phyloP scores from a whole-genome alignment of 345 rosid species.

The Microthlaspi erraticum region DNA sequence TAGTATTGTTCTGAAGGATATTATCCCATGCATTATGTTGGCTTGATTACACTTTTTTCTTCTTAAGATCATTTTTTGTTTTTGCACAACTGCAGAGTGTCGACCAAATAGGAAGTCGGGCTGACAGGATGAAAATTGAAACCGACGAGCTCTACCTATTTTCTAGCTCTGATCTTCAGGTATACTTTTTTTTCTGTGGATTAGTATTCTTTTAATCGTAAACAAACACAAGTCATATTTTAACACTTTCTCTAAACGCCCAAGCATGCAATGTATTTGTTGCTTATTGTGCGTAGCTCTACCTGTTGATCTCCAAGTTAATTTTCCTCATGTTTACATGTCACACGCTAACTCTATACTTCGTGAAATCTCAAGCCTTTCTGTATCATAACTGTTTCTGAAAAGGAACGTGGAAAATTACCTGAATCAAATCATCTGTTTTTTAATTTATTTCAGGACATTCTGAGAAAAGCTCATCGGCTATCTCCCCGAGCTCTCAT shows the following conservation, averaged over 20 bases:
- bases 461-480: constrained; percentile 62
- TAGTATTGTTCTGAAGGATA: constrained; percentile 19
- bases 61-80: neutral
- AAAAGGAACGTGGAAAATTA: constrained; percentile 9
- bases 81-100: constrained; percentile 63
- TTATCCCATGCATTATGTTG: constrained; percentile 2
- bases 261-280: neutral
- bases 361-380: constrained; percentile 21
- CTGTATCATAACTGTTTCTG: constrained; percentile 12
- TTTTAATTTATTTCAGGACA: constrained; percentile 61
- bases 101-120: constrained; percentile 90
- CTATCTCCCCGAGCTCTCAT: constrained; percentile 77
- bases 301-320: constrained; percentile 1
- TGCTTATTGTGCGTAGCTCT: neutral
- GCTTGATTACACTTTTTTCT: neutral
- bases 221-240: constrained; percentile 3
- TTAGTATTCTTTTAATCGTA: constrained; percentile 14
- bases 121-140: constrained; percentile 72
- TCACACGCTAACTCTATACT: constrained; percentile 7
- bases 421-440: neutral
- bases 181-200: constrained; percentile 19
- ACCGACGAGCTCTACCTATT: constrained; percentile 73
- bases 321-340: constrained; percentile 1
- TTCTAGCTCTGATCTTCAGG: constrained; percentile 93
- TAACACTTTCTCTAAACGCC: neutral